Percentiles rank a stretch among this genome's conserved stretches.
Evolutionary conservation across 176 grass and related monocot genomes (phyloP).

Genomic region (Eleusine indica): DNA sequence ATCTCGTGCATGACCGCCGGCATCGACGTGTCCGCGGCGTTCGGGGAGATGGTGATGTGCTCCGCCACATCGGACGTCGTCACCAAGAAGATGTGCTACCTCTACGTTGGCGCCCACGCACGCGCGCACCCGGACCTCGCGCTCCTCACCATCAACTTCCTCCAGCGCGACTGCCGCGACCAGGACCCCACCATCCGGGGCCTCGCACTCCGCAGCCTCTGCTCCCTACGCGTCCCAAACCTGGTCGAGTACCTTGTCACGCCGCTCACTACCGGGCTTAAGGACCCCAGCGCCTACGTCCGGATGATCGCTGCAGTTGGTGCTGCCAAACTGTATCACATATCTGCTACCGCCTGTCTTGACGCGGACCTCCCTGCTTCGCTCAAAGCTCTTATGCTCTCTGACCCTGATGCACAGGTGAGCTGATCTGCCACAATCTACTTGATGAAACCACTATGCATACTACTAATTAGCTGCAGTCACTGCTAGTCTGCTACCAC

Average conservation of each 20-base stretch:
- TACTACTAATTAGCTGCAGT: background rate
- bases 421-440: background rate
- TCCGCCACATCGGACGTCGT: slow-evolving; percentile 96
- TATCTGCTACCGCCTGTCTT: slow-evolving; percentile 80
- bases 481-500: background rate
- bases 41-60: slow-evolving; percentile 99
- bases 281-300: slow-evolving; percentile 88
- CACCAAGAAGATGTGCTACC: slow-evolving; percentile 99
- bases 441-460: slow-evolving; percentile 1
- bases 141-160: slow-evolving; percentile 98
- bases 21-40: slow-evolving; percentile 93
- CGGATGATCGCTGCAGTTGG: slow-evolving; percentile 77
- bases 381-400: slow-evolving; percentile 92
- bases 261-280: slow-evolving; percentile 73
- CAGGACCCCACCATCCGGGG: slow-evolving; percentile 95
- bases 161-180: slow-evolving; percentile 95
- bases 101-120: slow-evolving; percentile 95
- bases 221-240: slow-evolving; percentile 92
- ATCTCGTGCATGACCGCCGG: slow-evolving; percentile 99
- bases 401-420: slow-evolving; percentile 91
- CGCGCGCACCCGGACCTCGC: slow-evolving; percentile 87
- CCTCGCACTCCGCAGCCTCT: slow-evolving; percentile 94
- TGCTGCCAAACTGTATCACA: slow-evolving; percentile 93
- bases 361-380: slow-evolving; percentile 84
- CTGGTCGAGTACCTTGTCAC: slow-evolving; percentile 95